These are phyloP conservation scores for Cutaneotrichosporon sp. DNA, from an alignment of 1,284 basidiomycete genomes.

Conservation along the genomic window DNA sequence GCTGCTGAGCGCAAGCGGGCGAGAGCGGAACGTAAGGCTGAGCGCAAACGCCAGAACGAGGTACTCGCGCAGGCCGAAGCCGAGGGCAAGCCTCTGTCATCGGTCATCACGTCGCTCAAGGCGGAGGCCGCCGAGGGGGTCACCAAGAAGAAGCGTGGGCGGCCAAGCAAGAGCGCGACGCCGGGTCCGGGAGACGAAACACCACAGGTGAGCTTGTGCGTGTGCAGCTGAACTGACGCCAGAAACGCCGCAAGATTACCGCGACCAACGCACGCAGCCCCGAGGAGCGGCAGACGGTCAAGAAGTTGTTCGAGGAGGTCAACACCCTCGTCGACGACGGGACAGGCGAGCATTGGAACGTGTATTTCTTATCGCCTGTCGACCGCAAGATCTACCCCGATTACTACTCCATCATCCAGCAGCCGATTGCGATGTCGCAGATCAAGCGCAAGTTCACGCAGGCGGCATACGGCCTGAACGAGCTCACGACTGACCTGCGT, in stretches of 20 bases:
- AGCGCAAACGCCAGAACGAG: slow-evolving; percentile 46
- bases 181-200: slow-evolving; percentile 47
- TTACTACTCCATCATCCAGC: slow-evolving; percentile 71
- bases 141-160: slow-evolving; percentile 46
- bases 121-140: slow-evolving; percentile 26
- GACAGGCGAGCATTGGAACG: slow-evolving; percentile 73
- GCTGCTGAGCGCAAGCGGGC: slow-evolving; percentile 44
- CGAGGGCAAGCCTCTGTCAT: slow-evolving; percentile 43
- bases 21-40: slow-evolving; percentile 36
- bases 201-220: slow-evolving; percentile 31
- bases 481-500: slow-evolving; percentile 74
- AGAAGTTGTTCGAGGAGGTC: slow-evolving; percentile 61
- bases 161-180: slow-evolving; percentile 43
- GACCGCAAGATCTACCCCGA: slow-evolving; percentile 84
- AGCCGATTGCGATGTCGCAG: slow-evolving; percentile 82
- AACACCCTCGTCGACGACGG: slow-evolving; percentile 51
- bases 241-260: slow-evolving; percentile 48
- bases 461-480: slow-evolving; percentile 71
- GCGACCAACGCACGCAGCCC: slow-evolving; percentile 13
- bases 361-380: slow-evolving; percentile 77
- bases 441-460: slow-evolving; percentile 78
- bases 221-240: slow-evolving; percentile 6
- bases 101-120: slow-evolving; percentile 32
- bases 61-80: slow-evolving; percentile 43
- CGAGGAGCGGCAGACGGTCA: slow-evolving; percentile 36